phyloP scores from a whole-genome alignment of 176 grass and related monocot species.

The Rhynchospora breviuscula region DNA sequence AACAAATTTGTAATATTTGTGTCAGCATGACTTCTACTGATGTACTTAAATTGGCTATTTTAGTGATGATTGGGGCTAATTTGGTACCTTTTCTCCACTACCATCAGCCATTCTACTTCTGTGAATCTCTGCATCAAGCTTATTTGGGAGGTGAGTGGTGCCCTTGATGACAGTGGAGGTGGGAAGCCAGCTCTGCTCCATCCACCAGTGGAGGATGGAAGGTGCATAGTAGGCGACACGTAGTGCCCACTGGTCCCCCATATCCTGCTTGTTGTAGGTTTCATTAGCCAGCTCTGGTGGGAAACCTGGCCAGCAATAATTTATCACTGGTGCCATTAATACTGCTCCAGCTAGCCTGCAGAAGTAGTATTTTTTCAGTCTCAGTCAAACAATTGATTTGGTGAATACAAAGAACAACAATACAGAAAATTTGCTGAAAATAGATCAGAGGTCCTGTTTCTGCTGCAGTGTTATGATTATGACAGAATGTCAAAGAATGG shows the following conservation, averaged over 20 bases:
- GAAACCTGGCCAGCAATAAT: conserved; percentile 81
- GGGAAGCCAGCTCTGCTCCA: conserved; percentile 70
- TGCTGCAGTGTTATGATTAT: neutral
- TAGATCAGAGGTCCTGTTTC: neutral
- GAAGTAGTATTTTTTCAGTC: neutral
- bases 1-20: neutral
- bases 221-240: conserved; percentile 68
- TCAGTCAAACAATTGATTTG: neutral
- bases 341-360: conserved; percentile 53
- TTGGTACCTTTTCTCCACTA: conserved; percentile 32
- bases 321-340: conserved; percentile 58
- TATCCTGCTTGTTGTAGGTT: conserved; percentile 40
- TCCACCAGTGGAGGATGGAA: conserved; percentile 69
- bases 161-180: conserved; percentile 58
- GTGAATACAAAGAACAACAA: neutral
- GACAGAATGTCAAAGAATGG: neutral
- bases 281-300: conserved; percentile 28
- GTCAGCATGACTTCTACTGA: neutral
- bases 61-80: neutral
- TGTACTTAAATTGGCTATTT: neutral
- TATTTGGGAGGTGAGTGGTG: conserved; percentile 58
- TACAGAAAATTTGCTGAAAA: neutral
- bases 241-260: conserved; percentile 70
- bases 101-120: conserved; percentile 30
- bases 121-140: conserved; percentile 40